These are phyloP conservation scores for Botrytis hyacinthi DNA, from an alignment of 2,329 filamentous ascomycete species.

Conservation along the genomic window DNA sequence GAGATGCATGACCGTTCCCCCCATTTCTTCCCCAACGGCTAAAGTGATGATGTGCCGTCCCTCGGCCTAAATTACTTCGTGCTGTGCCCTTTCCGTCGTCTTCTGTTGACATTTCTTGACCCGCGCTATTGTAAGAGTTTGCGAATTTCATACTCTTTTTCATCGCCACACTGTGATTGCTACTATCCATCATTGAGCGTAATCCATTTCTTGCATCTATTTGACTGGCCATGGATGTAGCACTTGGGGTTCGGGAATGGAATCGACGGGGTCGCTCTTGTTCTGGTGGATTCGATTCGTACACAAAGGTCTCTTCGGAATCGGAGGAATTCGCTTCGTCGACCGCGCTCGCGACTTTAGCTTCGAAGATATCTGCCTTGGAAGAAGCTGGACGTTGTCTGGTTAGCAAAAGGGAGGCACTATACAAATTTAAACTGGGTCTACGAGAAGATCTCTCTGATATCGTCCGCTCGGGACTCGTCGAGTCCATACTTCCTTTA, in stretches of 20 bases:
- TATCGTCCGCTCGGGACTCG: conserved; percentile 33
- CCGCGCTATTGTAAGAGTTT: conserved; percentile 66
- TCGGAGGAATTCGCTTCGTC: conserved; percentile 96
- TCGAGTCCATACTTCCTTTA: conserved; percentile 29
- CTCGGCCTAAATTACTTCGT: conserved; percentile 58
- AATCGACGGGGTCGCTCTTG: conserved; percentile 62
- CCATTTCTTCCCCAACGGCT: conserved; percentile 73
- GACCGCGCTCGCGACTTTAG: conserved; percentile 91
- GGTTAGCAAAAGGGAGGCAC: conserved; percentile 48
- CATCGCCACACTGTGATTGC: neutral
- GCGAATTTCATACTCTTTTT: conserved; percentile 80
- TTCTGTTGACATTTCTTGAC: conserved; percentile 49
- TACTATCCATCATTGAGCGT: conserved; percentile 48
- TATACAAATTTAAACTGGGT: conserved; percentile 41
- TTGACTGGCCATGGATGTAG: conserved; percentile 77
- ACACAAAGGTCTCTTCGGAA: conserved; percentile 97
- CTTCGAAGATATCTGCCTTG: conserved; percentile 97
- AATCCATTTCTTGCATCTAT: conserved; percentile 52
- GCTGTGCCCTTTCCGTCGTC: conserved; percentile 65
- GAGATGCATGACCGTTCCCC: conserved; percentile 64
- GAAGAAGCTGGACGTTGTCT: conserved; percentile 66
- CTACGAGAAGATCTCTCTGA: conserved; percentile 39
- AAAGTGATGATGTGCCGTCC: conserved; percentile 72
- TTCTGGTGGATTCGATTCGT: conserved; percentile 92
- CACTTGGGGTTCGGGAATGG: conserved; percentile 91